phyloP scores from a whole-genome alignment of 352 stramenopile genomes.

The Phytophthora pisi region DNA sequence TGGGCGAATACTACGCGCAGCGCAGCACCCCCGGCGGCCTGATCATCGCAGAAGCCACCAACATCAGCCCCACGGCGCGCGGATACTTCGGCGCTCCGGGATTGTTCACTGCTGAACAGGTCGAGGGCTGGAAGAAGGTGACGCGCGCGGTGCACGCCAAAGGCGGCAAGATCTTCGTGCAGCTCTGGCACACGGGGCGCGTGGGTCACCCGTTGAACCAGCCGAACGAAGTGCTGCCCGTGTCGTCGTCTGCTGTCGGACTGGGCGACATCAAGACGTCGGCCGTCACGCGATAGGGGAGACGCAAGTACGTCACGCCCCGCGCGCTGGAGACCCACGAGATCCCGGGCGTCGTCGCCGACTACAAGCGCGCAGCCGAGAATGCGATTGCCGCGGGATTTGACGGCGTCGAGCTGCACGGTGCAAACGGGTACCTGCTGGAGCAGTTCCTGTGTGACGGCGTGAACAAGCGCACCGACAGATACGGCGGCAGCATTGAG shows the following conservation, averaged over 20 bases:
- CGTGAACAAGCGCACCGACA: conserved; percentile 37
- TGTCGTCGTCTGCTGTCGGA: conserved; percentile 48
- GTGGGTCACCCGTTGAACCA: conserved; percentile 66
- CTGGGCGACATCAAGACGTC: conserved; percentile 35
- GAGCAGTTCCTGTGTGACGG: conserved; percentile 41
- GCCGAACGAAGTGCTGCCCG: conserved; percentile 43
- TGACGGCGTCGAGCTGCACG: conserved; percentile 38
- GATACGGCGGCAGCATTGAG: conserved; percentile 72
- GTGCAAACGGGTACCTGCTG: conserved; percentile 36
- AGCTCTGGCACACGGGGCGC: conserved; percentile 88
- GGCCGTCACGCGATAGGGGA: conserved; percentile 42
- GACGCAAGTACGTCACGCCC: conserved; percentile 56
- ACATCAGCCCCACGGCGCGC: conserved; percentile 46
- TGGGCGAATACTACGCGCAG: conserved; percentile 69
- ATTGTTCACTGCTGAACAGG: conserved; percentile 50
- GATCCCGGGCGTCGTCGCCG: conserved; percentile 49
- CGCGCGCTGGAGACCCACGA: conserved; percentile 74
- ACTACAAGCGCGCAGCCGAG: conserved; percentile 37
- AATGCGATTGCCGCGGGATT: conserved; percentile 39
- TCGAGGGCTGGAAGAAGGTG: conserved; percentile 60
- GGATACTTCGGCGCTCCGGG: conserved; percentile 56
- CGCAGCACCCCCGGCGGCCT: conserved; percentile 59
- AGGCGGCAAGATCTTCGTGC: conserved; percentile 75
- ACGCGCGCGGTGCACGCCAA: conserved; percentile 75
- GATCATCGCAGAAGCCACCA: conserved; percentile 66